Conservation (phyloP, 2,329 filamentous ascomycete genomes). For the Colletotrichum gigasporum region DNA sequence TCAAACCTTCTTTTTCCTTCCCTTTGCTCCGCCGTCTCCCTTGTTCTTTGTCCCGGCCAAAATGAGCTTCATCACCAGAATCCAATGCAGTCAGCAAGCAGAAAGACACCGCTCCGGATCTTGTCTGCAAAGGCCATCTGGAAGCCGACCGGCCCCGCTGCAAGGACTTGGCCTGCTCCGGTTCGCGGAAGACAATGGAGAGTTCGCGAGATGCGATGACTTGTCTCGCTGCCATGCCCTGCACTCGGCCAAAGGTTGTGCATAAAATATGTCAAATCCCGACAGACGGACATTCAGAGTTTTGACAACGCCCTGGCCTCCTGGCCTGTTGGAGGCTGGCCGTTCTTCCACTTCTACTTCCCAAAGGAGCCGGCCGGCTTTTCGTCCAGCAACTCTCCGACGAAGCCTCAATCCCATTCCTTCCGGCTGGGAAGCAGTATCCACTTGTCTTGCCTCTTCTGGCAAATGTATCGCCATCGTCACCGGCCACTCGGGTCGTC, state of each 20-base stretch:
- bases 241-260: background rate
- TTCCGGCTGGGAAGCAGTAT: background rate
- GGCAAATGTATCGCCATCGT: background rate
- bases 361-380: background rate
- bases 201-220: slow-evolving; percentile 32
- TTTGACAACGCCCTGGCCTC: slow-evolving; percentile 3
- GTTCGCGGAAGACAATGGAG: slow-evolving; percentile 26
- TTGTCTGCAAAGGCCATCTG: slow-evolving; percentile 12
- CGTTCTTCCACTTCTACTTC: background rate
- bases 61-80: background rate
- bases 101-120: slow-evolving; percentile 7
- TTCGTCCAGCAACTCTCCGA: slow-evolving; percentile 1
- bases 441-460: slow-evolving; percentile 11
- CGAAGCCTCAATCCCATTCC: slow-evolving; percentile 3
- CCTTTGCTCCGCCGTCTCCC: background rate
- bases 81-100: slow-evolving; percentile 9
- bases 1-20: slow-evolving; percentile 12
- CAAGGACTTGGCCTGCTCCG: slow-evolving; percentile 26
- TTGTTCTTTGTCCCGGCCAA: background rate
- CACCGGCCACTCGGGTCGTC: background rate
- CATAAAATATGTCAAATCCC: slow-evolving; percentile 21
- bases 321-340: too few species aligned
- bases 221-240: slow-evolving; percentile 9
- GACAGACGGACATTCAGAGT: slow-evolving; percentile 14
- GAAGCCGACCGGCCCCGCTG: background rate